These are phyloP conservation scores for Dunaliella sp. DNA, from an alignment of 139 green algal species.

Conservation along the genomic window DNA sequence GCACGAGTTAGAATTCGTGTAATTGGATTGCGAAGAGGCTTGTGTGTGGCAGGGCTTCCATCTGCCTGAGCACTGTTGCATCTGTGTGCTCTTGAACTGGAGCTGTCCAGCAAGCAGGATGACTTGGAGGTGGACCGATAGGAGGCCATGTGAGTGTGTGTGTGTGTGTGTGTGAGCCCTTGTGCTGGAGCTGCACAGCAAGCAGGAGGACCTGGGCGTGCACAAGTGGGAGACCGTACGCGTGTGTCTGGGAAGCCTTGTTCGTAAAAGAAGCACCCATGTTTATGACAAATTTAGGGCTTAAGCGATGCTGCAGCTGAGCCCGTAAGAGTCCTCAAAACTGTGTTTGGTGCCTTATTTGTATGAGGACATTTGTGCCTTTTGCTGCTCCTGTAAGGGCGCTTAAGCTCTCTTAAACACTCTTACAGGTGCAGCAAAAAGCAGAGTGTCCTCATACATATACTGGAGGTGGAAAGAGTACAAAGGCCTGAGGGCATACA, in stretches of 20 bases:
- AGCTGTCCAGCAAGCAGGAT: neutral
- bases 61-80: too few relatives aligned
- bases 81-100: too few relatives aligned
- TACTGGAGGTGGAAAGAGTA: too few relatives aligned
- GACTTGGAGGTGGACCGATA: constrained; percentile 9
- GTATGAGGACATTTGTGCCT: neutral
- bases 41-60: too few relatives aligned
- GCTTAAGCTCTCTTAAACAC: neutral
- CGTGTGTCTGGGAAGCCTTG: neutral
- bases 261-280: neutral
- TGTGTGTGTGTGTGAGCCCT: neutral
- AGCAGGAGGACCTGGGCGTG: neutral
- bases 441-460: too few relatives aligned
- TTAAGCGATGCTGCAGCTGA: neutral
- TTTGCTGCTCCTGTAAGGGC: neutral
- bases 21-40: too few relatives aligned
- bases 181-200: neutral
- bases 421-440: too few relatives aligned
- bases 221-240: constrained; percentile 8
- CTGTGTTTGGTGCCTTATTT: neutral
- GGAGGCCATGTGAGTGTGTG: constrained; percentile 16
- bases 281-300: neutral
- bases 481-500: too few relatives aligned
- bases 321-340: too few relatives aligned
- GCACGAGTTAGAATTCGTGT: constrained; percentile 11